Percentiles rank a stretch among this genome's conserved stretches.
Conservation (phyloP, 257 asterid genomes). For the Lavandula angustifolia region DNA sequence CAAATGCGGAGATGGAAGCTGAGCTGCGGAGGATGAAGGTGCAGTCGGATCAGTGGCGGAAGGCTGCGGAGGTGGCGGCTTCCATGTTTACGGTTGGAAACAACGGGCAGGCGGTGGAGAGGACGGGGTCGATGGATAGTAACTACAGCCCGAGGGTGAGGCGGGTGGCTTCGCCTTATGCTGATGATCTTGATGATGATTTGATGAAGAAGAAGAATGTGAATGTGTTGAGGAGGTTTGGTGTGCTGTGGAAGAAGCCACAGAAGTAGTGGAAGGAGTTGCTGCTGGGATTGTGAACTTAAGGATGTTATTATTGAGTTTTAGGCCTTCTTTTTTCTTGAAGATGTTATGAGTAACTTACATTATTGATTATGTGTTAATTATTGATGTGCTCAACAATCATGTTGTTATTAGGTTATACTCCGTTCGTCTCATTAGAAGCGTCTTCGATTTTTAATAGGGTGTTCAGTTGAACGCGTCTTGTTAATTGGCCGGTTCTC, state of each 20-base stretch:
- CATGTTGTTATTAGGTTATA: too few species aligned
- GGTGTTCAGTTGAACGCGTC: too few species aligned
- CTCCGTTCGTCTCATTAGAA: too few species aligned
- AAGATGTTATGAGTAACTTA: too few species aligned
- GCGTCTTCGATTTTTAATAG: too few species aligned
- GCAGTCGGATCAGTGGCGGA: conserved; percentile 96
- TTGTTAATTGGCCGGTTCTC: too few species aligned
- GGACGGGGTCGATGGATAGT: conserved; percentile 78
- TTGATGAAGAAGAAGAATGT: conserved; percentile 72
- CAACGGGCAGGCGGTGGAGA: conserved; percentile 65
- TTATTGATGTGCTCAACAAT: too few species aligned
- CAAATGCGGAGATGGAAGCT: conserved; percentile 74
- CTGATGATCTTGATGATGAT: conserved; percentile 70
- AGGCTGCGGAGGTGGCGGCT: conserved; percentile 97
- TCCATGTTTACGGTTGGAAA: conserved; percentile 74
- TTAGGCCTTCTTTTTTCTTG: too few species aligned
- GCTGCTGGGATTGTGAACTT: too few species aligned
- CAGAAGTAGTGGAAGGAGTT: conserved; percentile 46
- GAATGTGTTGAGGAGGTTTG: conserved; percentile 74
- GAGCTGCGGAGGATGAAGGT: conserved; percentile 80
- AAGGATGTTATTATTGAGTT: too few species aligned
- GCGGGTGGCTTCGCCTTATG: conserved; percentile 51
- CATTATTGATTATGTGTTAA: too few species aligned
- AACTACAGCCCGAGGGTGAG: conserved; percentile 55
- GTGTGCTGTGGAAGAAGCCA: conserved; percentile 87